These are phyloP conservation scores for Entophlyctis helioformis DNA, from an alignment of 192 early-diverging fungal genomes.

Conservation along the genomic window DNA sequence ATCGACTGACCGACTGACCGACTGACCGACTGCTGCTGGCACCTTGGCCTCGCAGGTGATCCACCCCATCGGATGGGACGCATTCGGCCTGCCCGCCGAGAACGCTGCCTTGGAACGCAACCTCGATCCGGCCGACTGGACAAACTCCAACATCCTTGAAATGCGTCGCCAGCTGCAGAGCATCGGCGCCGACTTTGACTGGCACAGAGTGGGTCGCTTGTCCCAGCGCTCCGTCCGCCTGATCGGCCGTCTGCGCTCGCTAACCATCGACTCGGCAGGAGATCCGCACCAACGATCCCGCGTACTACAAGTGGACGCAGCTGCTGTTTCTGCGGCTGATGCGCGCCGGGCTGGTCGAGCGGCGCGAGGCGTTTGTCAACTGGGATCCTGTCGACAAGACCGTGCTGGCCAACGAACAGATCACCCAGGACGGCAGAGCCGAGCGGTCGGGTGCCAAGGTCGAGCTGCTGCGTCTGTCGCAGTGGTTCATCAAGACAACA, in stretches of 20 bases:
- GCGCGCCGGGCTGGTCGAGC: constrained; percentile 69
- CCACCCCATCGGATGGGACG: constrained; percentile 96
- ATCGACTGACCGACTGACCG: no score
- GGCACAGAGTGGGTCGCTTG: constrained; percentile 51
- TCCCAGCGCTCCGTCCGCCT: neutral
- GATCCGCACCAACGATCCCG: constrained; percentile 72
- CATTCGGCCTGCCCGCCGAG: constrained; percentile 96
- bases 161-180: constrained; percentile 74
- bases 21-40: no score
- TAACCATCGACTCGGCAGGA: constrained; percentile 33
- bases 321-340: constrained; percentile 70
- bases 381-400: constrained; percentile 97
- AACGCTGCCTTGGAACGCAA: constrained; percentile 85
- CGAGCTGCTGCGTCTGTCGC: constrained; percentile 67
- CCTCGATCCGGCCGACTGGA: constrained; percentile 74
- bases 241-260: no score
- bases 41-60: constrained; percentile 50
- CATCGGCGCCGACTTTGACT: constrained; percentile 79
- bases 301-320: constrained; percentile 94
- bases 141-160: constrained; percentile 58
- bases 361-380: constrained; percentile 83
- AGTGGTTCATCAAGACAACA: constrained; percentile 92
- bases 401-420: constrained; percentile 92
- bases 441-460: constrained; percentile 89
- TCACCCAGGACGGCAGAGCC: constrained; percentile 72